Base-by-base conservation (phyloP, 1,284 basidiomycete species). In the Puccinia novopanici region DNA sequence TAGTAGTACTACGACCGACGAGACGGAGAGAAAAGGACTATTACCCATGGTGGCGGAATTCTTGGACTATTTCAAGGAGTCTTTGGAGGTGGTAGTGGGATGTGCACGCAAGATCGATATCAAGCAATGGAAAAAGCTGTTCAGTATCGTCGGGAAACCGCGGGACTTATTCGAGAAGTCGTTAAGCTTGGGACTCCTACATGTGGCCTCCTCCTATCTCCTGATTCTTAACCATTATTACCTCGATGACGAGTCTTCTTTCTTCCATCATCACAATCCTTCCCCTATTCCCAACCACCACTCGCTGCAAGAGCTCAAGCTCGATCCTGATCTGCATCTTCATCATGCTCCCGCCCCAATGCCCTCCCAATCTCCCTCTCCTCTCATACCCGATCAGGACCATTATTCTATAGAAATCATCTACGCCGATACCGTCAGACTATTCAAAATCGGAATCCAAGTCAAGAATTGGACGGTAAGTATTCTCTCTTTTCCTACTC, bases 21-120 rank as follows among this genome's bases (percentile, higher is more conserved):
- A 59, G 22, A 27, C 27, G 17, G 24, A 27, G 27, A 27, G 55
- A 59, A 59, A 30, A 10, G 55, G 27, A 9, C 24, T 59, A 30
- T 30, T 59, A 17, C 55, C 55, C 2, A 27, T 30, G 67, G 91
- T 93, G 1, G 89, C 67, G 30, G 92, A 93, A 82, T 99, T 99
- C 84, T 87, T 99, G 83, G 96, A 99, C 85, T 91, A 98, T 85
- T 99, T 98, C 85, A 92, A 94, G 81, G 91, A 90, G 75, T 90
- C 92, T 4, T 87, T 98, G 75, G 93, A 97, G 82, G 95, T 99
- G 5, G 93, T 99, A 0, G 96, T 98, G 10, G 91, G 93, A 8
- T 98, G 96, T 84, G 97, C 97, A 10, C 89, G 97, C 70, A 99
- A 99, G 87, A 99, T 95, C 3, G 97, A 99, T 86, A 90, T 96